These are phyloP conservation scores for Xylaria cubensis DNA, from an alignment of 495 filamentous ascomycete genomes.

Conservation along the genomic window DNA sequence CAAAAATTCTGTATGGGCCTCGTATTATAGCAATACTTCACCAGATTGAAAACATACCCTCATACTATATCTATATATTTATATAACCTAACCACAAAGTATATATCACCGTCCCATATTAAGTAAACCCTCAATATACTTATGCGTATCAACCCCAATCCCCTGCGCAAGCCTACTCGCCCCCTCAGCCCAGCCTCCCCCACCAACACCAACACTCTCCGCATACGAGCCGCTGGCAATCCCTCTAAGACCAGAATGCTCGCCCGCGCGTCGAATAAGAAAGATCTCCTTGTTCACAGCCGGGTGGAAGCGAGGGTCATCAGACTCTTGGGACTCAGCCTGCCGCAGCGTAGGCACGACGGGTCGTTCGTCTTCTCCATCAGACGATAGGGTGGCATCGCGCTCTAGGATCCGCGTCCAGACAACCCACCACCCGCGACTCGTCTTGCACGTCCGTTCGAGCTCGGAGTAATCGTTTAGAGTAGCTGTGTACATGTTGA, in stretches of 20 bases:
- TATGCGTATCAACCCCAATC: conserved; percentile 83
- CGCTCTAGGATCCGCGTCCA: conserved; percentile 77
- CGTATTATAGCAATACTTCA: neutral
- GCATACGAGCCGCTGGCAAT: conserved; percentile 49
- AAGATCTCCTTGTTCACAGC: conserved; percentile 72
- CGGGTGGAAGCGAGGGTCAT: conserved; percentile 35
- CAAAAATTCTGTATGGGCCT: neutral
- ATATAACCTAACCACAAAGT: neutral
- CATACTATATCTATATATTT: neutral
- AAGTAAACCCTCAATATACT: conserved; percentile 84
- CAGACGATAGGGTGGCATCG: conserved; percentile 25
- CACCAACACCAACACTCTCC: conserved; percentile 38
- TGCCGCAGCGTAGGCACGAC: conserved; percentile 32
- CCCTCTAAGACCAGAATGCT: conserved; percentile 52
- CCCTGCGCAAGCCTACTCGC: conserved; percentile 78
- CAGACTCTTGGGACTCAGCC: conserved; percentile 33
- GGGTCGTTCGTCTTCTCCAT: conserved; percentile 16
- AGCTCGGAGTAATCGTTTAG: conserved; percentile 64
- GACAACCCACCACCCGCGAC: conserved; percentile 93
- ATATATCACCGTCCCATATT: conserved; percentile 70
- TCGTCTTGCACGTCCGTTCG: conserved; percentile 92
- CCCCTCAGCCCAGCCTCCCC: conserved; percentile 59
- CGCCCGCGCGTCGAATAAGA: conserved; percentile 78
- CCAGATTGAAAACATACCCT: neutral
- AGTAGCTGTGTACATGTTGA: conserved; percentile 75